Percentiles rank a stretch among this genome's conserved stretches.
These are phyloP conservation scores for Aureobasidium sp. DNA, from an alignment of 2,329 filamentous ascomycete genomes.

Conservation along the genomic window DNA sequence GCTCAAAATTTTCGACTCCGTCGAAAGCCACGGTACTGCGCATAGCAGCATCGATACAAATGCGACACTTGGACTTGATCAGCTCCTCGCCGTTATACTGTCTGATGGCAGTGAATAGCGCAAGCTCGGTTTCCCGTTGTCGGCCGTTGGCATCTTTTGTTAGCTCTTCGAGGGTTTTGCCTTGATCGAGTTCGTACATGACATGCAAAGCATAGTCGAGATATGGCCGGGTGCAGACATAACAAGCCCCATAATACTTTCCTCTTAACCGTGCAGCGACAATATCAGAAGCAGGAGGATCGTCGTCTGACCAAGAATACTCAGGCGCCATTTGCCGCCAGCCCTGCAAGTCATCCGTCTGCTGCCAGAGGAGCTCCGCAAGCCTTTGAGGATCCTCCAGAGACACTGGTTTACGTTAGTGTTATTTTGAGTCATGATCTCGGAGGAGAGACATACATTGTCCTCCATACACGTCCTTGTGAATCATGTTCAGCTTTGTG, in stretches of 20 bases:
- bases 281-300: constrained; percentile 67
- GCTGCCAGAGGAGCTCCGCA: constrained; percentile 25
- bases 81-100: constrained; percentile 22
- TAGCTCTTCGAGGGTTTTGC: constrained; percentile 21
- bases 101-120: constrained; percentile 30
- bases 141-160: constrained; percentile 27
- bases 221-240: constrained; percentile 82
- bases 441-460: constrained; percentile 24
- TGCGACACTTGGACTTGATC: constrained; percentile 28
- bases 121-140: constrained; percentile 27
- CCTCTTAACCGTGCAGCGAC: constrained; percentile 76
- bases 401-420: constrained; percentile 1
- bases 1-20: constrained; percentile 50
- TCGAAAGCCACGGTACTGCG: constrained; percentile 81
- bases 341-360: constrained; percentile 37
- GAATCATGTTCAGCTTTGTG: constrained; percentile 49
- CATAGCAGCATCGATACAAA: constrained; percentile 67
- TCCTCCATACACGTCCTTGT: constrained; percentile 48
- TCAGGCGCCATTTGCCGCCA: constrained; percentile 38
- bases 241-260: constrained; percentile 89
- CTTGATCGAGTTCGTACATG: constrained; percentile 28
- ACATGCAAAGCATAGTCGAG: constrained; percentile 54
- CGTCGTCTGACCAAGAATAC: constrained; percentile 59
- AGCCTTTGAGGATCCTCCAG: background rate
- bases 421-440: background rate